Conservation (phyloP, 257 asterid genomes). For the Solanum arcanum region DNA sequence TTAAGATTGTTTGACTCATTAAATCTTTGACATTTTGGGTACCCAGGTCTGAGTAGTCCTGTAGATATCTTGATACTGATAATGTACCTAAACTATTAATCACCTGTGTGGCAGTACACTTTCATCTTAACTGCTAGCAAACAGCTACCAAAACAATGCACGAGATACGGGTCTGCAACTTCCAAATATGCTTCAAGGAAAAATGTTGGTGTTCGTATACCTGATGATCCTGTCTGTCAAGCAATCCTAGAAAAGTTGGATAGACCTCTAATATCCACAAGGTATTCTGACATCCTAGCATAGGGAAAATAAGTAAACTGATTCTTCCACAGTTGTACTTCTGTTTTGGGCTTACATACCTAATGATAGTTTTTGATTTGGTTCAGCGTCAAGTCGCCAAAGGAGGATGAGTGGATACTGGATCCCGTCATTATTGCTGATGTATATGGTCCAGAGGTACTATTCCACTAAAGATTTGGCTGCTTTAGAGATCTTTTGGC, state of each 20-base stretch:
- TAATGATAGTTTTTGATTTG: conserved; percentile 7
- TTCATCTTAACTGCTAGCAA: conserved; percentile 83
- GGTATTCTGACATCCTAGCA: conserved; percentile 27
- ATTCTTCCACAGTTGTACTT: not conserved
- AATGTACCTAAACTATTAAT: not conserved
- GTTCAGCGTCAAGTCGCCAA: conserved; percentile 64
- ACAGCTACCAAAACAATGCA: conserved; percentile 76
- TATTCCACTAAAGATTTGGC: not conserved
- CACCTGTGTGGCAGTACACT: conserved; percentile 55
- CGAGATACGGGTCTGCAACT: conserved; percentile 55
- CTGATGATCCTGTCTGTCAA: conserved; percentile 81
- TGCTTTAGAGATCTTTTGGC: not conserved
- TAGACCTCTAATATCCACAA: conserved; percentile 75
- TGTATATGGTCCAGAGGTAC: conserved; percentile 81
- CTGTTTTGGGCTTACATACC: not conserved
- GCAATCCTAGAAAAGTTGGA: conserved; percentile 71
- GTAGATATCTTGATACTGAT: not conserved
- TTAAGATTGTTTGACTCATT: not conserved
- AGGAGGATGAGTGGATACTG: conserved; percentile 76
- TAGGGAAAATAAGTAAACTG: not conserved
- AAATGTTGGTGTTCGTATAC: conserved; percentile 80
- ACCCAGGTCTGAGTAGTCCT: not conserved
- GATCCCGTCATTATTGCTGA: conserved; percentile 91
- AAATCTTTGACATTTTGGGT: not conserved
- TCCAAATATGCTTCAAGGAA: conserved; percentile 66